Conservation (phyloP, 2,329 filamentous ascomycete species). For the Fusarium globosum region DNA sequence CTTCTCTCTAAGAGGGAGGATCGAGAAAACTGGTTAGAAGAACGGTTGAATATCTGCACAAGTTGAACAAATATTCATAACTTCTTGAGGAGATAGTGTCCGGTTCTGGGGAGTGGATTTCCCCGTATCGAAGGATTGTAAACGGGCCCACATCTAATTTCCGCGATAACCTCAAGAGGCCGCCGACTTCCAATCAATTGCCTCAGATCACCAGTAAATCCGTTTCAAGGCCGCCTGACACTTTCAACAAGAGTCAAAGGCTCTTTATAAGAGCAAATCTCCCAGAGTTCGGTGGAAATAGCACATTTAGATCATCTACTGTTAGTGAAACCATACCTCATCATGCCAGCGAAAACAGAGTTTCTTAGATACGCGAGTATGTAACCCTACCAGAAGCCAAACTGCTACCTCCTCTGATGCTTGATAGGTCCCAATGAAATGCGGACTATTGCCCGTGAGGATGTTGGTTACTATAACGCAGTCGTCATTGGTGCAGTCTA, state of each 20-base stretch:
- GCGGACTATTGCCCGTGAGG: slow-evolving; percentile 38
- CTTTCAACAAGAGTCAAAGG: neutral
- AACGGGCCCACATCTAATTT: slow-evolving; percentile 7
- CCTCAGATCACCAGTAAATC: neutral
- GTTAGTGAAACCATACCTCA: neutral
- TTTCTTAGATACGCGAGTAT: slow-evolving; percentile 36
- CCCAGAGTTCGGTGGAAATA: neutral
- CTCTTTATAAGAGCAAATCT: neutral
- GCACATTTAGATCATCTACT: neutral
- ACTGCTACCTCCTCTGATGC: neutral
- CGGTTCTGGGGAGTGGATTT: slow-evolving; percentile 8
- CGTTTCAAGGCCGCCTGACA: neutral
- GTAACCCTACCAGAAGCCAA: neutral
- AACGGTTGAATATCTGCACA: neutral
- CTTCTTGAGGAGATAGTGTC: neutral
- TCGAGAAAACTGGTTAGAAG: neutral
- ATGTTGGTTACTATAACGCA: slow-evolving; percentile 39
- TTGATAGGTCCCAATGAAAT: slow-evolving; percentile 38
- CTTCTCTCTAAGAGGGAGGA: neutral
- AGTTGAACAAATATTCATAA: neutral
- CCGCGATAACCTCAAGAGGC: slow-evolving; percentile 16
- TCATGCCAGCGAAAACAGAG: slow-evolving; percentile 15
- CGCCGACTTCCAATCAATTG: slow-evolving; percentile 11
- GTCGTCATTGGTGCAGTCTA: slow-evolving; percentile 40
- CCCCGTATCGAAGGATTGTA: neutral